Base-by-base conservation (phyloP, 352 stramenopile species). In the Elongisporangium anandrum region DNA sequence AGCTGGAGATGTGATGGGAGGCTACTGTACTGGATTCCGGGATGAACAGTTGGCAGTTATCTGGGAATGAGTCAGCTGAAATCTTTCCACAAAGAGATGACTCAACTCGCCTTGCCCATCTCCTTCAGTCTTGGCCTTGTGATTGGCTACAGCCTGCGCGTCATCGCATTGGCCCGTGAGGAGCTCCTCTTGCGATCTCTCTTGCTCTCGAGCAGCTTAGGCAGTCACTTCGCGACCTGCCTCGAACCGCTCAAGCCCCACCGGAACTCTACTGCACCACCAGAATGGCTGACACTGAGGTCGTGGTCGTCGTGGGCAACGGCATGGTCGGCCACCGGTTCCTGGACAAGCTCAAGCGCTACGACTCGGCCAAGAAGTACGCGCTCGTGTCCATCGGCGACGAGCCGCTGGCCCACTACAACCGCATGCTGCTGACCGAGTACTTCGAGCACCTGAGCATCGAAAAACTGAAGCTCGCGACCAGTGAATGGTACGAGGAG, bases 361-460 rank as follows among this genome's bases (percentile, higher is more conserved):
- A 92, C 59, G 84, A 94, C 65, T 65, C 59, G 0, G 54, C 61
- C 26, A 72, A 80, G 23, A 72, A 79, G 56, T 93, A 77, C 55
- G 75, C 81, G 56, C 80, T 98, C 54, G 75, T 92, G 49, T 95
- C 90, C 2, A 97, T 98, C 69, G 96, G 92, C 56, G 92, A 98
- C 63, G 92, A 98, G 68, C 87, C 79, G 23, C 71, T 87, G 21
- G 75, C 89, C 52, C 90, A 94, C 57, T 98, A 98, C 75, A 97
- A 98, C 71, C 88, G 92, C 48, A 95, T 98, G 72, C 81, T 90
- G 59, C 77, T 98, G 3, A 96, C 86, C 57, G 88, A 89, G 49
- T 97, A 96, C 77, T 98, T 98, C 74, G 90, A 96, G 69, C 96
- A 96, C 38, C 70, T 87, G 23, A 82, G 94, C 73, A 77, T 92